Conservation (phyloP, 78 protist genomes). For the Diacronema lutheri region DNA sequence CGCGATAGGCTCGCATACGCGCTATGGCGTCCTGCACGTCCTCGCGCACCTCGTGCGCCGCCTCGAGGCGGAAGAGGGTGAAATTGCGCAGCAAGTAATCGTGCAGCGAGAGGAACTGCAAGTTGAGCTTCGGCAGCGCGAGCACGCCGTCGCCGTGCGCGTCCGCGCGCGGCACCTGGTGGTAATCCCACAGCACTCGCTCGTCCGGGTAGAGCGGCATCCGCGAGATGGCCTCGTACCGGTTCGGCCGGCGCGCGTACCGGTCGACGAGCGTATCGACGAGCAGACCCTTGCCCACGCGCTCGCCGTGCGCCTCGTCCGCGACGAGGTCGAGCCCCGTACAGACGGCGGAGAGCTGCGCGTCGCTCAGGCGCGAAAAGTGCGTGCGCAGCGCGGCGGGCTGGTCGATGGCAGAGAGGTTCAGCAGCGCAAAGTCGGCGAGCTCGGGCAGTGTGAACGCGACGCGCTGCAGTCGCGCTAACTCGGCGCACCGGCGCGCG, state of each 20-base stretch:
- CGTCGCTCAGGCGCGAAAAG: not conserved
- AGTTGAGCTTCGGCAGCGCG: constrained; percentile 60
- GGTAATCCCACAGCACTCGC: constrained; percentile 27
- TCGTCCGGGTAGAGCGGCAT: constrained; percentile 33
- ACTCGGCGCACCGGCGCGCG: constrained; percentile 47
- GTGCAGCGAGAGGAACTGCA: constrained; percentile 89
- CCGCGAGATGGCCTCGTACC: constrained; percentile 42
- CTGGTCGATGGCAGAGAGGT: constrained; percentile 49
- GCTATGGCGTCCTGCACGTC: constrained; percentile 75
- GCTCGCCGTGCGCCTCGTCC: not conserved
- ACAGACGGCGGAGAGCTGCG: not conserved
- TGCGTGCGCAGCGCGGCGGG: not conserved
- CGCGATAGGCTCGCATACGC: no score
- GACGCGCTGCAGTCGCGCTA: constrained; percentile 60
- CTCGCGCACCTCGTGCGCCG: constrained; percentile 73
- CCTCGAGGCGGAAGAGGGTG: constrained; percentile 78
- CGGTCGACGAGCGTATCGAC: not conserved
- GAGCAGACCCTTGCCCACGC: not conserved
- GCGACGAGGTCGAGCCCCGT: not conserved
- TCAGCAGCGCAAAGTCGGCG: constrained; percentile 51
- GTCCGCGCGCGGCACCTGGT: constrained; percentile 34
- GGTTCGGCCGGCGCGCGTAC: constrained; percentile 45
- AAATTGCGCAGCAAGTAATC: constrained; percentile 92
- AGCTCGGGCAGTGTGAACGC: constrained; percentile 28
- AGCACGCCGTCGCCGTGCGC: not conserved